These are phyloP conservation scores for Draba incana DNA, from an alignment of 345 rosid species.

Conservation along the genomic window DNA sequence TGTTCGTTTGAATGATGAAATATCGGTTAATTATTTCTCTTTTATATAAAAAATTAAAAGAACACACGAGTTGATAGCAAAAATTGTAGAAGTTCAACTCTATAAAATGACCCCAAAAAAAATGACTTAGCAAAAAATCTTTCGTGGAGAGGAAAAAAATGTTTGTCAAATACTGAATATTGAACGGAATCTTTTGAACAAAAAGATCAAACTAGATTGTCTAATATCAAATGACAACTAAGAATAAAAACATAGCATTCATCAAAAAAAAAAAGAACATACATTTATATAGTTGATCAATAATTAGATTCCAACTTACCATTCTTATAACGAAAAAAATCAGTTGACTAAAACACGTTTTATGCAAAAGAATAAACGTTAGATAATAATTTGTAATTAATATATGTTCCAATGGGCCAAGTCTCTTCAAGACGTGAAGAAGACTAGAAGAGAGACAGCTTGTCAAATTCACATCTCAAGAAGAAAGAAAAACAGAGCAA, in stretches of 20 bases:
- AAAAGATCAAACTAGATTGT: background rate
- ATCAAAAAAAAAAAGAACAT: background rate
- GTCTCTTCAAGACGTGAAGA: conserved; percentile 37
- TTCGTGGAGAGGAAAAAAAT: too few relatives aligned
- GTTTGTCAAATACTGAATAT: too few relatives aligned
- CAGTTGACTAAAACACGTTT: background rate
- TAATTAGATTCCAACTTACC: background rate
- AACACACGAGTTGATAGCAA: too few relatives aligned
- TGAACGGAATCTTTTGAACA: background rate
- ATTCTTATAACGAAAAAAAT: background rate
- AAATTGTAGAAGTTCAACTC: too few relatives aligned
- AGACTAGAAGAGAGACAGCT: conserved; percentile 25
- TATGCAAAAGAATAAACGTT: too few relatives aligned
- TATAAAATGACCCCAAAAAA: too few relatives aligned
- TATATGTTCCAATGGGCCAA: conserved; percentile 19
- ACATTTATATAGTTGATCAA: background rate
- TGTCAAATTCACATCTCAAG: conserved; percentile 21
- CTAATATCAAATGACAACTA: background rate
- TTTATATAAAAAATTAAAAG: too few relatives aligned
- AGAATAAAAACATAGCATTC: background rate
- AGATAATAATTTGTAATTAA: too few relatives aligned
- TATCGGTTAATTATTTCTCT: too few relatives aligned
- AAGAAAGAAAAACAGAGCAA: background rate
- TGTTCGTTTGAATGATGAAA: too few relatives aligned
- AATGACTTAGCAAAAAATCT: too few relatives aligned